A percentile compares a stretch with the other conserved stretches of the same genome.
Evolutionary conservation across 371 early-diverging fungal species (phyloP).

Genomic region (Haplosporangium sp.): DNA sequence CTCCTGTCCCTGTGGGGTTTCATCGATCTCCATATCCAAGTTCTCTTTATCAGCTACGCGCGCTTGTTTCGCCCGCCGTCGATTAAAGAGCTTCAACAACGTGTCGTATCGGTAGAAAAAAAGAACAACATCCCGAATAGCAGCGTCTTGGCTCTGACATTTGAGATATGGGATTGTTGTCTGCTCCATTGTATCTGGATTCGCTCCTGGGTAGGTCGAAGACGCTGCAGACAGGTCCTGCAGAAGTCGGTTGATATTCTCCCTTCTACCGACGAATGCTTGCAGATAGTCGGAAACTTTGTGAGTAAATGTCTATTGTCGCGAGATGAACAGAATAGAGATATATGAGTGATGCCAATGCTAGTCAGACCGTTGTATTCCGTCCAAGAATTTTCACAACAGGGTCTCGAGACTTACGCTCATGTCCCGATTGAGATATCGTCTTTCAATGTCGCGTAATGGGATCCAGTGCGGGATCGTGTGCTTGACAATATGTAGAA

Average conservation of each 20-base stretch:
- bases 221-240: not conserved
- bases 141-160: not conserved
- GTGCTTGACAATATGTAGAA: conserved; percentile 26
- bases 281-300: conserved; percentile 38
- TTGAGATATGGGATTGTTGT: not conserved
- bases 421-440: conserved; percentile 44
- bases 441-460: conserved; percentile 25
- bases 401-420: conserved; percentile 11
- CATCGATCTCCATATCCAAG: not conserved
- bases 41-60: not conserved
- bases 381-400: not conserved
- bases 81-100: not conserved
- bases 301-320: conserved; percentile 22
- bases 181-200: not conserved
- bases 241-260: not conserved
- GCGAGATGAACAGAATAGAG: not conserved
- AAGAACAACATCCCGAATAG: not conserved
- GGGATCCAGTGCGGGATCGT: conserved; percentile 52
- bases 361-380: not conserved
- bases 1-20: not conserved
- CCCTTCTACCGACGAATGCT: conserved; percentile 21
- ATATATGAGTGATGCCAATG: not conserved
- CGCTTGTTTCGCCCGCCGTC: not conserved
- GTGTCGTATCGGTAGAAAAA: not conserved
- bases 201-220: not conserved